phyloP scores from a whole-genome alignment of 73 alveolate genomes.

The Paramecium biaurelia region DNA sequence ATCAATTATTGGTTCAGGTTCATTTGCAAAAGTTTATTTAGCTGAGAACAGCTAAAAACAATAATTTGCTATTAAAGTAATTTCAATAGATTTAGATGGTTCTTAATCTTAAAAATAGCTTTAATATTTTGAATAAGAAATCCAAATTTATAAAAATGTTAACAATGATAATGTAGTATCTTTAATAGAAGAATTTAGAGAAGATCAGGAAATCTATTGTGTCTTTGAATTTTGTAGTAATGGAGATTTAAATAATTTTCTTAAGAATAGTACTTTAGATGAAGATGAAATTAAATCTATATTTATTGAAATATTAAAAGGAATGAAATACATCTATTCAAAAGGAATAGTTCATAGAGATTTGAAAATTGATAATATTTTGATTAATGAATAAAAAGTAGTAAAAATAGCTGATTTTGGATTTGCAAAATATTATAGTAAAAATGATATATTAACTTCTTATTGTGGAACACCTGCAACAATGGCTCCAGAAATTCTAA shows the following conservation, averaged over 20 bases:
- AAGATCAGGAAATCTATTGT: background rate
- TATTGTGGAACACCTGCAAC: constrained; percentile 35
- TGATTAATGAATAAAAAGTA: background rate
- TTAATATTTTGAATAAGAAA: background rate
- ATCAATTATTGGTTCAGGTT: background rate
- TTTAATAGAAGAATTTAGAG: background rate
- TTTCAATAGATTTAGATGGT: background rate
- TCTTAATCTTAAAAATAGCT: background rate
- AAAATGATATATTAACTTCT: background rate
- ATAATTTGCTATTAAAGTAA: background rate
- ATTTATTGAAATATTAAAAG: background rate
- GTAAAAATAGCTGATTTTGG: constrained; percentile 63
- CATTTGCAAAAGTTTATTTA: constrained; percentile 7
- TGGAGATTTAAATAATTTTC: constrained; percentile 48
- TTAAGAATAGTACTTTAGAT: background rate
- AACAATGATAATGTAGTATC: background rate
- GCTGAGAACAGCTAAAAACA: background rate
- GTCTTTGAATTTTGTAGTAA: constrained; percentile 49
- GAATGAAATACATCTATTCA: constrained; percentile 74
- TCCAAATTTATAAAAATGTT: background rate
- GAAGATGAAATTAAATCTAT: background rate
- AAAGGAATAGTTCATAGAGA: constrained; percentile 83
- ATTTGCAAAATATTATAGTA: background rate
- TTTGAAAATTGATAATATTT: constrained; percentile 4
- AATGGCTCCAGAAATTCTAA: constrained; percentile 30